Percentiles rank a stretch among this genome's conserved stretches.
Evolutionary conservation across 139 green algal species (phyloP).

Genomic region (Chlorella ohadii): DNA sequence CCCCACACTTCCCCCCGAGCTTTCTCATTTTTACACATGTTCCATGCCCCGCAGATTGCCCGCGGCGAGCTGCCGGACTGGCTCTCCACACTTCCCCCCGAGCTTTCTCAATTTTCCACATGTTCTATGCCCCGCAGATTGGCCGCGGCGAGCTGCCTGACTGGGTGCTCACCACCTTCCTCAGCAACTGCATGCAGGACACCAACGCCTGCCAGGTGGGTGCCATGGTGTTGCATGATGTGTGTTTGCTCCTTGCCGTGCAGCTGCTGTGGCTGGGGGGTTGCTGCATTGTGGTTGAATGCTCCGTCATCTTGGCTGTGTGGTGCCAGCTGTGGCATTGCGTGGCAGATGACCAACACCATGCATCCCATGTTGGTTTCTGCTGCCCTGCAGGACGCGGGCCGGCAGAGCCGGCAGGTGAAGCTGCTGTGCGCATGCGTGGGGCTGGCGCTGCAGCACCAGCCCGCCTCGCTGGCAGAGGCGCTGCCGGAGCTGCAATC

Average conservation of each 20-base stretch:
- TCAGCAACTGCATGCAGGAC: constrained; percentile 22
- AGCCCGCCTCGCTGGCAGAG: constrained; percentile 1
- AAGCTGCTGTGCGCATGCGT: constrained; percentile 30
- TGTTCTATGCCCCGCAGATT: neutral
- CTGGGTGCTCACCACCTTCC: constrained; percentile 29
- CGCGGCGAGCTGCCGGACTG: constrained; percentile 16
- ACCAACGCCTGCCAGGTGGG: neutral
- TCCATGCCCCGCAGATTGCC: neutral
- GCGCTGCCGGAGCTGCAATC: constrained; percentile 13
- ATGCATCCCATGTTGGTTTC: too few relatives aligned
- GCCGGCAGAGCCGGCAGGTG: constrained; percentile 27
- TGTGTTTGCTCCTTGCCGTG: too few relatives aligned
- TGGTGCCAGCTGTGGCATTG: too few relatives aligned
- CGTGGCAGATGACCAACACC: too few relatives aligned
- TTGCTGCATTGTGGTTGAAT: too few relatives aligned
- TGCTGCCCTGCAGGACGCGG: neutral
- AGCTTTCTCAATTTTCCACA: too few relatives aligned
- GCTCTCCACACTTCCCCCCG: constrained; percentile 23
- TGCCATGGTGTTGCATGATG: too few relatives aligned
- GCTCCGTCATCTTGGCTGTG: too few relatives aligned
- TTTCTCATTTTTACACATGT: too few relatives aligned
- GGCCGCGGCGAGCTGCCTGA: constrained; percentile 2
- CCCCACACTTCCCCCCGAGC: too few relatives aligned
- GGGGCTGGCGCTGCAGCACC: constrained; percentile 5
- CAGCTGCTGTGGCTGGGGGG: too few relatives aligned